Percentiles rank a stretch among this genome's conserved stretches.
These are phyloP conservation scores for Tylopilus sp. DNA, from an alignment of 1,284 basidiomycete species.

Conservation along the genomic window DNA sequence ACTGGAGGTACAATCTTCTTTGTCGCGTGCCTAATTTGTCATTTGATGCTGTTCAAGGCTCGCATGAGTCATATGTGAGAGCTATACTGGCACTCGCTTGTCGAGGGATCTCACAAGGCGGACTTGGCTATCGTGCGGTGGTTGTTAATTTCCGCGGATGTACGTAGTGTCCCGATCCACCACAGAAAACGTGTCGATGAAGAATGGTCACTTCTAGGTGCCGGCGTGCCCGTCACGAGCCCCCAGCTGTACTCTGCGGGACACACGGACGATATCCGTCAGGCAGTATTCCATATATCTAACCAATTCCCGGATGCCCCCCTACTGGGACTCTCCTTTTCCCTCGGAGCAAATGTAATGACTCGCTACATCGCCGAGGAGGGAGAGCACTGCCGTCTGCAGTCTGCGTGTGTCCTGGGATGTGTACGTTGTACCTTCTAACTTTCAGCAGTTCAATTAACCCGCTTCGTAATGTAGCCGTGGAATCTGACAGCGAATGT, in stretches of 20 bases:
- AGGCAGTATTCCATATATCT: slow-evolving; percentile 76
- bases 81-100: slow-evolving; percentile 73
- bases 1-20: slow-evolving; percentile 63
- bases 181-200: slow-evolving; percentile 11
- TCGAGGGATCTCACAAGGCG: slow-evolving; percentile 66
- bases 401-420: slow-evolving; percentile 73
- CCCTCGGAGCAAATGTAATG: slow-evolving; percentile 89
- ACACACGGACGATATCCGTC: slow-evolving; percentile 83
- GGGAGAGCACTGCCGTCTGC: slow-evolving; percentile 71
- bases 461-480: slow-evolving; percentile 46
- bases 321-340: slow-evolving; percentile 88
- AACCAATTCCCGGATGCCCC: slow-evolving; percentile 76
- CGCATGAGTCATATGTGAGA: slow-evolving; percentile 86
- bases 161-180: slow-evolving; percentile 36
- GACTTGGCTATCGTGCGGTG: slow-evolving; percentile 82
- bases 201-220: slow-evolving; percentile 46
- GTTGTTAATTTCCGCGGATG: slow-evolving; percentile 94
- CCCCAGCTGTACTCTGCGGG: slow-evolving; percentile 85
- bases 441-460: slow-evolving; percentile 13
- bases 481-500: slow-evolving; percentile 71
- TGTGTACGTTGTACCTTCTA: slow-evolving; percentile 52
- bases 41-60: slow-evolving; percentile 48
- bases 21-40: neutral
- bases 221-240: slow-evolving; percentile 77
- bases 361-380: slow-evolving; percentile 91